Percentiles rank a stretch among this genome's conserved stretches.
Evolutionary conservation across 1,139 yeast species (phyloP).

Genomic region (Blastobotrys malaysiensis): DNA sequence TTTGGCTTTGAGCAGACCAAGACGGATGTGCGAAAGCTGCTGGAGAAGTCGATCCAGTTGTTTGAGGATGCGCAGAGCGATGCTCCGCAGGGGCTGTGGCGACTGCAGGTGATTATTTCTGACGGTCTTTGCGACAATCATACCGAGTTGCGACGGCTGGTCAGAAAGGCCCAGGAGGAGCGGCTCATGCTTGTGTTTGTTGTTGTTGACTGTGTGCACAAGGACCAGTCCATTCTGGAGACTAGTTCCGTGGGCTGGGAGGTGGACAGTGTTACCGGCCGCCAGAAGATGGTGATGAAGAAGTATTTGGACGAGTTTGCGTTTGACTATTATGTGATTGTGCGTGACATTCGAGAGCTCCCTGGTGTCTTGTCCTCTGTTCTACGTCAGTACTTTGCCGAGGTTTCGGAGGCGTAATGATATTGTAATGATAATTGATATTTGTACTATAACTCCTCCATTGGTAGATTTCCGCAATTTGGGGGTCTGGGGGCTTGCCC

Average conservation of each 20-base stretch:
- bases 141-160: constrained; percentile 70
- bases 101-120: constrained; percentile 82
- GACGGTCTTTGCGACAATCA: constrained; percentile 98
- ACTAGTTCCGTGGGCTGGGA: constrained; percentile 88
- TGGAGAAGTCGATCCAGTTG: constrained; percentile 63
- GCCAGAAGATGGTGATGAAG: constrained; percentile 62
- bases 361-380: constrained; percentile 90
- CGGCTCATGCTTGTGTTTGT: constrained; percentile 95
- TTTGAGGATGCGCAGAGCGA: constrained; percentile 59
- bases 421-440: neutral
- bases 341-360: constrained; percentile 77
- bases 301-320: constrained; percentile 92
- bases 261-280: constrained; percentile 63
- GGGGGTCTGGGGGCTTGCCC: too few species aligned
- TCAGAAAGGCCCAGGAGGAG: constrained; percentile 87
- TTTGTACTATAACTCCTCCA: neutral
- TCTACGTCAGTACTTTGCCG: constrained; percentile 86
- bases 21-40: constrained; percentile 76
- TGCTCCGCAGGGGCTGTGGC: constrained; percentile 66
- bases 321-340: constrained; percentile 93
- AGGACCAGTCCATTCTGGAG: constrained; percentile 82
- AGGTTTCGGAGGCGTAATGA: constrained; percentile 40
- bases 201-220: constrained; percentile 81
- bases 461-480: too few species aligned
- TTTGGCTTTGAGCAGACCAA: constrained; percentile 85